Evolutionary conservation across 129 eudicot species (phyloP).

Genomic region (Helianthus annuus): HanXRQr2.0-SUNRISE NC_035438.2:33060817-33061316

Average conservation of each 20-base stretch:
- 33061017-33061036: constrained; percentile 1
- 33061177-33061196: too few species aligned
- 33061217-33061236: too few species aligned
- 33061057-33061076: neutral
- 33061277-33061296: too few species aligned
- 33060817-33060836: neutral
- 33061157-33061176: too few species aligned
- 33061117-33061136: neutral
- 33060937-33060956: constrained; percentile 30
- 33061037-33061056: neutral
- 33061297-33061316: too few species aligned
- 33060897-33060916: constrained; percentile 6
- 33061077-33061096: neutral
- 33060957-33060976: constrained; percentile 21
- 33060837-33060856: neutral
- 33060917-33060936: constrained; percentile 18
- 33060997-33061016: constrained; percentile 24
- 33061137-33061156: too few species aligned
- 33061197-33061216: too few species aligned
- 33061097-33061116: neutral
- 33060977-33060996: constrained; percentile 22
- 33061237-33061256: too few species aligned
- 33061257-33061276: too few species aligned
- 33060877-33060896: constrained; percentile 19
- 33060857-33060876: neutral